Evolutionary conservation across 2,329 filamentous ascomycete species (phyloP).

Genomic region (Sporothrix humicola): DNA sequence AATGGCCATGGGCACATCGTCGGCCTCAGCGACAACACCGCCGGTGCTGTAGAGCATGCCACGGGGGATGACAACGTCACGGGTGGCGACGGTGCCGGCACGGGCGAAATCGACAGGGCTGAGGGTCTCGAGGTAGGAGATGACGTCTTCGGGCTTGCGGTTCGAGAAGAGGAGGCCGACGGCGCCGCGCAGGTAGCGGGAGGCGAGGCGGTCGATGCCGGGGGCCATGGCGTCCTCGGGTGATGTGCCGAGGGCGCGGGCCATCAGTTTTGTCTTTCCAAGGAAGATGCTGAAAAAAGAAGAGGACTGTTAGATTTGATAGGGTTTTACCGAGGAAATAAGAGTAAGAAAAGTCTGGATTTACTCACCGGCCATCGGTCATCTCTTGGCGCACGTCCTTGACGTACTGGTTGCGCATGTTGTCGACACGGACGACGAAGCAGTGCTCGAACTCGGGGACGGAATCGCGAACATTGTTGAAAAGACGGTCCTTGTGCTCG

Average conservation of each 20-base stretch:
- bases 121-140: constrained; percentile 74
- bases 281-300: constrained; percentile 77
- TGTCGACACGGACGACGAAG: constrained; percentile 92
- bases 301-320: not conserved
- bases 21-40: constrained; percentile 77
- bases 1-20: constrained; percentile 87
- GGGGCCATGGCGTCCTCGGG: constrained; percentile 80
- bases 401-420: constrained; percentile 97
- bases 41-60: constrained; percentile 82
- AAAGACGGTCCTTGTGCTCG: constrained; percentile 89
- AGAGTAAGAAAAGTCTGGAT: too few relatives aligned
- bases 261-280: constrained; percentile 99
- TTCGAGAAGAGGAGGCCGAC: constrained; percentile 92
- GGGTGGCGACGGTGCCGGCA: constrained; percentile 76
- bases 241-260: constrained; percentile 83
- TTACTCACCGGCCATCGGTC: constrained; percentile 75
- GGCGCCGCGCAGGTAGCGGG: constrained; percentile 68
- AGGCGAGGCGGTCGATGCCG: constrained; percentile 72
- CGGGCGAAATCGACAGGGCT: constrained; percentile 86
- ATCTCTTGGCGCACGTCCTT: constrained; percentile 89
- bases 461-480: constrained; percentile 83
- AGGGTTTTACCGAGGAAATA: too few relatives aligned
- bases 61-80: constrained; percentile 78
- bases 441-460: constrained; percentile 86
- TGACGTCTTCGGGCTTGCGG: constrained; percentile 67